Evolutionary conservation across 495 filamentous ascomycete genomes (phyloP).

Genomic region (Penicillium taxi): DNA sequence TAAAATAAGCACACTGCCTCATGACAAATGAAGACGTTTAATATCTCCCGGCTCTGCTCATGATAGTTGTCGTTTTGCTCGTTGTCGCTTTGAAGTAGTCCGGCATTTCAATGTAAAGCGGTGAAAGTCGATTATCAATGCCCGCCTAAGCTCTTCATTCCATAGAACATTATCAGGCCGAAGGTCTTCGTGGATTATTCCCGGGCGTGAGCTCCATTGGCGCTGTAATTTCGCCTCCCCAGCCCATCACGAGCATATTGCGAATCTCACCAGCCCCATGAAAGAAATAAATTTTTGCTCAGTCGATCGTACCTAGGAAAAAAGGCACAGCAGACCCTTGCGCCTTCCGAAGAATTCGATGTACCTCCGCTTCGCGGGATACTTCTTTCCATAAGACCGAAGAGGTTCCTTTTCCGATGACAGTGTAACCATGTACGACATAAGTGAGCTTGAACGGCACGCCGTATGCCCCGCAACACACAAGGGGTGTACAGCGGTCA

Average conservation of each 20-base stretch:
- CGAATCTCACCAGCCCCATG: slow-evolving; percentile 33
- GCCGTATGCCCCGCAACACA: slow-evolving; percentile 17
- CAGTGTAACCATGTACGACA: slow-evolving; percentile 35
- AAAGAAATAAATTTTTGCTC: slow-evolving; percentile 26
- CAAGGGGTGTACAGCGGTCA: slow-evolving; percentile 20
- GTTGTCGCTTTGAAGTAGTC: slow-evolving; percentile 2
- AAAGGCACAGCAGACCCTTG: slow-evolving; percentile 36
- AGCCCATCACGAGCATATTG: slow-evolving; percentile 41
- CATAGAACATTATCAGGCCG: slow-evolving; percentile 22
- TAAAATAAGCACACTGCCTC: too few species aligned
- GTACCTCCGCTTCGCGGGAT: slow-evolving; percentile 34
- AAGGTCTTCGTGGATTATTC: slow-evolving; percentile 19
- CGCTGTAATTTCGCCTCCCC: slow-evolving; percentile 20
- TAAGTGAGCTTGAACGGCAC: slow-evolving; percentile 36
- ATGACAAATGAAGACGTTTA: slow-evolving; percentile 9
- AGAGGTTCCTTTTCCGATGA: slow-evolving; percentile 40
- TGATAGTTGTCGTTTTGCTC: slow-evolving; percentile 11
- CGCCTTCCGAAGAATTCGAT: slow-evolving; percentile 23
- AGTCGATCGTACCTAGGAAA: slow-evolving; percentile 36
- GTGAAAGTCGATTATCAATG: slow-evolving; percentile 30
- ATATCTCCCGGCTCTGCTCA: slow-evolving; percentile 4
- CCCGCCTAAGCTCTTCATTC: slow-evolving; percentile 22
- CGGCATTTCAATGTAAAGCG: slow-evolving; percentile 13
- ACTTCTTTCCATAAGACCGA: slow-evolving; percentile 24
- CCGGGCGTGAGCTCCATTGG: not conserved